These are phyloP conservation scores for Rhizophagus prolifer DNA, from an alignment of 192 early-diverging fungal genomes.

Conservation along the genomic window DNA sequence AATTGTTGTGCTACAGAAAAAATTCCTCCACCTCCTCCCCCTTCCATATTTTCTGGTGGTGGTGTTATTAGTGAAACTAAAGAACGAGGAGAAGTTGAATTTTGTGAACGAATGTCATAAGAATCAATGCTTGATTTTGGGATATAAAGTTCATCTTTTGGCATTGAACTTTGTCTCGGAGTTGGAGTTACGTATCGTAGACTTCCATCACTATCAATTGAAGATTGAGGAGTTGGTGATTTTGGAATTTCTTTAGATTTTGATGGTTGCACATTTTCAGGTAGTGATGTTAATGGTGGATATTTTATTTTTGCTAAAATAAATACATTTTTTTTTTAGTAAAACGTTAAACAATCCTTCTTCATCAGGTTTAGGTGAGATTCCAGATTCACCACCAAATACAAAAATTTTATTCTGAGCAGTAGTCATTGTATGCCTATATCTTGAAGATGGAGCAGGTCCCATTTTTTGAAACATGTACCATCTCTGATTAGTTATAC, in stretches of 20 bases:
- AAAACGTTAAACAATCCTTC: not conserved
- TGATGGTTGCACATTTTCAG: not conserved
- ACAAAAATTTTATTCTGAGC: conserved; percentile 49
- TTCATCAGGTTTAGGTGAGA: conserved; percentile 46
- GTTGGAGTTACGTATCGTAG: not conserved
- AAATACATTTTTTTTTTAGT: not conserved
- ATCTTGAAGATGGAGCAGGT: conserved; percentile 43
- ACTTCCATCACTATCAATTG: not conserved
- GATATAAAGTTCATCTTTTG: conserved; percentile 22
- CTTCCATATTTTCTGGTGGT: not conserved
- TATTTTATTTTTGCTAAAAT: conserved; percentile 51
- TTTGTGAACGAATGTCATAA: not conserved
- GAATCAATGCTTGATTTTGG: conserved; percentile 35
- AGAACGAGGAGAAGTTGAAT: no score
- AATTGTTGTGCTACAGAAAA: not conserved
- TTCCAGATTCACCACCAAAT: conserved; percentile 51
- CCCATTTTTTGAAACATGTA: conserved; percentile 49
- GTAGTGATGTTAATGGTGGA: not conserved
- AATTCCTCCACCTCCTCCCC: no score
- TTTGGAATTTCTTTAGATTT: no score
- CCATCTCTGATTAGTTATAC: conserved; percentile 48
- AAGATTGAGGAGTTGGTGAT: no score
- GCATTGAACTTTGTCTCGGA: not conserved
- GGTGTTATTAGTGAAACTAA: no score
- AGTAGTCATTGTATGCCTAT: conserved; percentile 45